Percentiles rank a stretch among this genome's conserved stretches.
Evolutionary conservation across 1,284 basidiomycete species (phyloP).

Genomic region (Ustilago bromivora): DNA sequence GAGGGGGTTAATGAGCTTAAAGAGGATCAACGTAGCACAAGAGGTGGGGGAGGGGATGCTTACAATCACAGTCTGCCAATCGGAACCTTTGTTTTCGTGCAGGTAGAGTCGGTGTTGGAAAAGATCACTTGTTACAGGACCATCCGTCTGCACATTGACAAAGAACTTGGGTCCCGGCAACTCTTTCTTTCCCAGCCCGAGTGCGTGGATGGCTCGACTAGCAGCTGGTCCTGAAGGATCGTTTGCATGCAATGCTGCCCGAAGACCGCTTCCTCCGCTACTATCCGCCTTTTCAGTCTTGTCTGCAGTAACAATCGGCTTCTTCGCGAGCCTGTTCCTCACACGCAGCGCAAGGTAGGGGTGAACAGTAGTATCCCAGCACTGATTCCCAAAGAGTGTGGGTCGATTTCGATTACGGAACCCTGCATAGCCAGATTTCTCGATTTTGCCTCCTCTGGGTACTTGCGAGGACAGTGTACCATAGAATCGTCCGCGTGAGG

Average conservation of each 20-base stretch:
- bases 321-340: constrained; percentile 70
- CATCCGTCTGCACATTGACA: constrained; percentile 87
- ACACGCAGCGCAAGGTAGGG: constrained; percentile 82
- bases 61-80: constrained; percentile 87
- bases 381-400: constrained; percentile 82
- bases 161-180: constrained; percentile 71
- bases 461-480: constrained; percentile 69
- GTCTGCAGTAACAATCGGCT: constrained; percentile 12
- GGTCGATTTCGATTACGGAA: constrained; percentile 79
- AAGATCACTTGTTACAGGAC: constrained; percentile 76
- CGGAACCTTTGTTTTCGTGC: constrained; percentile 75
- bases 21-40: neutral
- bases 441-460: constrained; percentile 62
- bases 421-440: constrained; percentile 76
- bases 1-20: constrained; percentile 7
- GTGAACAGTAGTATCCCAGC: constrained; percentile 83
- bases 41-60: constrained; percentile 55
- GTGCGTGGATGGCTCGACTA: constrained; percentile 59
- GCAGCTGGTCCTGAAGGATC: constrained; percentile 52
- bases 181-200: constrained; percentile 51
- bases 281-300: constrained; percentile 18
- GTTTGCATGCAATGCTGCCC: constrained; percentile 58
- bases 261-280: constrained; percentile 18
- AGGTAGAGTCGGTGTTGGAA: constrained; percentile 91
- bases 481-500: constrained; percentile 65